Conservation (phyloP, 176 grass and related monocot genomes). For the Lolium rigidum region DNA sequence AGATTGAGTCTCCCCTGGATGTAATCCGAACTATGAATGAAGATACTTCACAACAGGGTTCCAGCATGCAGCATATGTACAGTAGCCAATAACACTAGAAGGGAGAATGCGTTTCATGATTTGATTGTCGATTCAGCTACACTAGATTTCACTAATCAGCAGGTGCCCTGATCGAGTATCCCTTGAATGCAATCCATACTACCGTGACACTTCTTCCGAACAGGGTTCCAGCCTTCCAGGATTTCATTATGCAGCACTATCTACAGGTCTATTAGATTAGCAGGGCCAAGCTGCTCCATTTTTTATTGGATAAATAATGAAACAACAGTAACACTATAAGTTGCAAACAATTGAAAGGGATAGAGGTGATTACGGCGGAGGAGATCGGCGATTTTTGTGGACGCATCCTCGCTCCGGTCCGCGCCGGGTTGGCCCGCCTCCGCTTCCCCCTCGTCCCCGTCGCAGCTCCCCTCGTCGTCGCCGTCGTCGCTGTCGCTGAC, state of each 20-base stretch:
- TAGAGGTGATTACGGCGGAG: slow-evolving; percentile 48
- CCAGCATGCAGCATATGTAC: not conserved
- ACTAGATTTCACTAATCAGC: slow-evolving; percentile 13
- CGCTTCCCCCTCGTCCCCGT: slow-evolving; percentile 31
- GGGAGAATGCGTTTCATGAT: not conserved
- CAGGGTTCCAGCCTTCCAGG: not conserved
- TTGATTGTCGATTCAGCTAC: not conserved
- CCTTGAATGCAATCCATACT: not conserved
- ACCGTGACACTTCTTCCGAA: not conserved
- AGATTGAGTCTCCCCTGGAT: not conserved
- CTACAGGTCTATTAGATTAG: too few relatives aligned
- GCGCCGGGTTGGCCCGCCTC: slow-evolving; percentile 31
- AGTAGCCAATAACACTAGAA: slow-evolving; percentile 16
- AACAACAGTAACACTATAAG: not conserved
- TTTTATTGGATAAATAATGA: not conserved
- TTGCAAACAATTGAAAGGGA: not conserved
- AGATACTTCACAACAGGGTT: not conserved
- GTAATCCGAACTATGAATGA: not conserved
- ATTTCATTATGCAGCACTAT: not conserved
- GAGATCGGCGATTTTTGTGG: slow-evolving; percentile 59
- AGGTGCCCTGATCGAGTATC: not conserved
- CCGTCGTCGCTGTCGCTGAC: slow-evolving; percentile 33
- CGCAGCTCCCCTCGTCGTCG: not conserved
- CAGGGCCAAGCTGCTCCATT: not conserved
- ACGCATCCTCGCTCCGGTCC: slow-evolving; percentile 40